Base-by-base conservation (phyloP, 2,329 filamentous ascomycete species). In the Colletotrichum zoysiae region DNA sequence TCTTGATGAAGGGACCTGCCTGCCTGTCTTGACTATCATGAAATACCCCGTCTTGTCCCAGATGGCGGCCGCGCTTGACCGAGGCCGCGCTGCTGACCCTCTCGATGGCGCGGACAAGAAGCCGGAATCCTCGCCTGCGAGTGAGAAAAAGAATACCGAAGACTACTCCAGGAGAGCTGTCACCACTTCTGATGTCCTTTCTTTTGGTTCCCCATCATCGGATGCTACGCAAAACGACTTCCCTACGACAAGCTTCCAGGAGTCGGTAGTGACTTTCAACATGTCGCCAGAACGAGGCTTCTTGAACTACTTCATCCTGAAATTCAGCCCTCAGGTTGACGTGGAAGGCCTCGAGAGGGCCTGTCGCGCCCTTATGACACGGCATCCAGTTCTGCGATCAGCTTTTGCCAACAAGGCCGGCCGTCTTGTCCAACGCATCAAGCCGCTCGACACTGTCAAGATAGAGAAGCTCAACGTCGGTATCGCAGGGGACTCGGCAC, bases 301-400 rank as follows among this genome's bases (percentile, higher is more conserved):
- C 23, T 20, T 61, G 23, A 48, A 61, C 18, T 61, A 48, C 35
- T 61, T 50, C 42, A 8, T 61, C 42, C n/a, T 48, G 42, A 61
- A 33, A 18, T 23, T 61, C 20, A 16, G 50, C 23, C 48, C 26
- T 11, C 33, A 14, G 38, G 14, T 61, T 12, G 26, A 50, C 42
- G 11, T 3, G 3, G 12, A 3, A 6, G 23, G 16, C 35, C 42
- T 48, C 18, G 42, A 50, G n/a, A 35, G 12, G 23, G 58, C 42
- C 3, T 61, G 14, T 35, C 16, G 42, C 11, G 35, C 40, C 35
- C 6, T 61, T 12, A 7, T 61, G 4, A 23, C 6, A 6, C 16
- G 14, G 16, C 58, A 61, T 12, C 58, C 58, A 4, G 26, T 61
- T 33, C 42, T 61, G 38, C 40, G 26, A 48, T 61, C 42, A 11